Conservation (phyloP, 352 stramenopile genomes). For the Phytopythium vexans region DNA sequence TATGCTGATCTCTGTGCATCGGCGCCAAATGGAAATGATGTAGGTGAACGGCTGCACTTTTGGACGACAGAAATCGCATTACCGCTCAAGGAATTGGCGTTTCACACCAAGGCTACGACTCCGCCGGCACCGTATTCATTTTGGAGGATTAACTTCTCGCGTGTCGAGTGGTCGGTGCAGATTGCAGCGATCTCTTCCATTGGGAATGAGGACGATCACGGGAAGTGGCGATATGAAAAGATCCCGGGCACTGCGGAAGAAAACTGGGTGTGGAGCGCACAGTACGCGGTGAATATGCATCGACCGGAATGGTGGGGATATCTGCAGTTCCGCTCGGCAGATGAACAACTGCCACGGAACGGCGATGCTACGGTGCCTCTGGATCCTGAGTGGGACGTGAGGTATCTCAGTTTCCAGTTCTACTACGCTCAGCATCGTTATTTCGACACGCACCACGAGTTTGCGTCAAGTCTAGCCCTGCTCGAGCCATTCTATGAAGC, state of each 20-base stretch:
- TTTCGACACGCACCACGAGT: slow-evolving; percentile 19
- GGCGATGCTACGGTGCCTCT: slow-evolving; percentile 15
- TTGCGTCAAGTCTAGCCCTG: slow-evolving; percentile 21
- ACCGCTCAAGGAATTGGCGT: slow-evolving; percentile 52
- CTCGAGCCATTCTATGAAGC: slow-evolving; percentile 32
- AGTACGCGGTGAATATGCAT: slow-evolving; percentile 87
- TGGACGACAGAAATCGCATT: slow-evolving; percentile 85
- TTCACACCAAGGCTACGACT: slow-evolving; percentile 27
- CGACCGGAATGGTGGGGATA: slow-evolving; percentile 89
- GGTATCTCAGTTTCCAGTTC: slow-evolving; percentile 55
- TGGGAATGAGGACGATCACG: no score
- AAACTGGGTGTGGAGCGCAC: slow-evolving; percentile 90
- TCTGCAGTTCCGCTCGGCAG: slow-evolving; percentile 58
- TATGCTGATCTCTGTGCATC: slow-evolving; percentile 1
- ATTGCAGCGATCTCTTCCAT: slow-evolving; percentile 13
- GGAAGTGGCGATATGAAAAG: slow-evolving; percentile 47
- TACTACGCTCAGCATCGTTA: slow-evolving; percentile 66
- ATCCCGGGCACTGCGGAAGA: slow-evolving; percentile 36
- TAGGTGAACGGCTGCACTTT: slow-evolving; percentile 46
- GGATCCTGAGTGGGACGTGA: slow-evolving; percentile 45
- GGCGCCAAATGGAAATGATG: not conserved
- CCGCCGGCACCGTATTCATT: slow-evolving; percentile 35
- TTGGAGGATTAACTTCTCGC: slow-evolving; percentile 89
- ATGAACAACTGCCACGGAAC: slow-evolving; percentile 7
- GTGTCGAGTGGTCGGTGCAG: slow-evolving; percentile 73